phyloP scores from a whole-genome alignment of 208 protist species.

The Crithidia thermophila region DNA sequence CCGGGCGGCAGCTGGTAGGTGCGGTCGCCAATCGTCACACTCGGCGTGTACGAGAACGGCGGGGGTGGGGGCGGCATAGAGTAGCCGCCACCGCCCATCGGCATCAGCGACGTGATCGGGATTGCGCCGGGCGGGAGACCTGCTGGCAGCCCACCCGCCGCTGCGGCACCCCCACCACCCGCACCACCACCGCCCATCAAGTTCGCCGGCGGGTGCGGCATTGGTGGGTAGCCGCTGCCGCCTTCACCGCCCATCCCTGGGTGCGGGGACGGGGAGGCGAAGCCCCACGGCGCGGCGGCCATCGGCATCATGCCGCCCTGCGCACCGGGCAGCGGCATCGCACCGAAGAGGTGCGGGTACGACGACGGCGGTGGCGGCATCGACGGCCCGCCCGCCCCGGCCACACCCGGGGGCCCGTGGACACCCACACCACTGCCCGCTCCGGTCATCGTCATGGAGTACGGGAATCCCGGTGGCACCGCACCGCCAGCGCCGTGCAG shows the following conservation, averaged over 20 bases:
- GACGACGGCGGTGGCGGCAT: slow-evolving; percentile 10
- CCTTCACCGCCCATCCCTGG: not conserved
- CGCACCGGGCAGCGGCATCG: slow-evolving; percentile 12
- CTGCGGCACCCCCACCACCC: not conserved
- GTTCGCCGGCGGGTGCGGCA: slow-evolving; percentile 21
- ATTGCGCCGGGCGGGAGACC: slow-evolving; percentile 10
- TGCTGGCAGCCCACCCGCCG: not conserved
- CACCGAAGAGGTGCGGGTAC: slow-evolving; percentile 15
- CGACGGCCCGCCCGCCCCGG: too few species aligned
- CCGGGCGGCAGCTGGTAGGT: slow-evolving; percentile 58
- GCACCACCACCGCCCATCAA: slow-evolving; percentile 20
- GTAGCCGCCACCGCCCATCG: not conserved
- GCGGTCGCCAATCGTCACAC: slow-evolving; percentile 55
- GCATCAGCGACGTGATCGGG: slow-evolving; percentile 2
- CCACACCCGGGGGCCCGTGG: not conserved
- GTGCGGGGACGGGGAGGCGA: not conserved
- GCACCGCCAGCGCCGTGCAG: not conserved
- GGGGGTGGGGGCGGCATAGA: slow-evolving; percentile 35
- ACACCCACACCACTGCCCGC: not conserved
- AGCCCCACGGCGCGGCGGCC: slow-evolving; percentile 22
- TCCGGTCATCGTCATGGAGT: not conserved
- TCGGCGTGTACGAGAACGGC: slow-evolving; percentile 41
- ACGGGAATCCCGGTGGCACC: not conserved
- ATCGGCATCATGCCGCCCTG: slow-evolving; percentile 13
- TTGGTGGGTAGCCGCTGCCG: not conserved